Base-by-base conservation (phyloP, 2,329 filamentous ascomycete species). In the Rosellinia necatrix region DNA sequence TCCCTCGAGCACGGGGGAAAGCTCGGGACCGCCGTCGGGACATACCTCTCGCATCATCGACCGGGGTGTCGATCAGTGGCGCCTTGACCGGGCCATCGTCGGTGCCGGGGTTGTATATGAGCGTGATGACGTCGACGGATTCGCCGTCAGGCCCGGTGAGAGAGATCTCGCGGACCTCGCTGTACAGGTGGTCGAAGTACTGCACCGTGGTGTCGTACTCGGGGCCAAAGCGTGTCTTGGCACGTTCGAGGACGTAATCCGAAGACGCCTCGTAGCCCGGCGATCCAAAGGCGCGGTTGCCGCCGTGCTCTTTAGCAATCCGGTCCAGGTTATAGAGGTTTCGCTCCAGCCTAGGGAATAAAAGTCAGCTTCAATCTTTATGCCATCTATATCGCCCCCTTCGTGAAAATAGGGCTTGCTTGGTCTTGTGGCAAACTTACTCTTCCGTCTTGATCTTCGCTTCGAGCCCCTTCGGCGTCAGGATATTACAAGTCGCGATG, bases 221-320 rank as follows among this genome's bases (percentile, higher is more conserved):
- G 46, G 74, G 70, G 50, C 66, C 66, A 58, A 77, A 75, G 19
- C 73, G 71, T 27, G 62, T 72, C 56, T 70, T 61, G 10, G 73
- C 68, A 10, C 78, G 77, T 49, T 78, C 77, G 4, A 82, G 72
- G 53, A 86, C 71, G 64, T 80, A 86, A 62, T 86, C 81, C 15
- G 81, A 70, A 0, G 82, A 85, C 1, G 81, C 83, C 47, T 78
- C 76, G 74, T 79, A 86, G 12, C 84, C 84, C 1, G 82, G 81
- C 8, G 81, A 72, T 12, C 84, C 83, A 55, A 84, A 85, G 4
- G 83, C 83, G 47, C 83, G 76, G 68, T 84, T 85, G 13, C 82
- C 83, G 34, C 80, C 81, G 63, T 86, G 81, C 48, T 77, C 73
- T 25, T 70, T 71, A 10, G 76, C 83, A 50, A 86, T 85, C 38